Evolutionary conservation across 805 yeast species (phyloP), one percentile per base, ranked within the genome.

Genomic region (Candida andamanensis): DNA sequence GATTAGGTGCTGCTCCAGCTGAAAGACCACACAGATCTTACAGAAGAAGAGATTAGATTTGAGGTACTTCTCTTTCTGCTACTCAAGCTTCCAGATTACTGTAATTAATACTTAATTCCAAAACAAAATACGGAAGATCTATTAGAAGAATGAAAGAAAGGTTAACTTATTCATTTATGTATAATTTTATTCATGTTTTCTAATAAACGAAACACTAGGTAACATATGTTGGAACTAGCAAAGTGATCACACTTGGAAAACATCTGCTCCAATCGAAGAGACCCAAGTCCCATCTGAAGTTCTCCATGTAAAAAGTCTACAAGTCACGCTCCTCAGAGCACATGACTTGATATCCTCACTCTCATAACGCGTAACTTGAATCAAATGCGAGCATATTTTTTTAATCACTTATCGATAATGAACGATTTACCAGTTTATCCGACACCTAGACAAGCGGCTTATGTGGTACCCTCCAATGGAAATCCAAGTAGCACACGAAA

Each of bases 1-100:
- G 90, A 80, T 85, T 89, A 76, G 87, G 82, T 78, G 86, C 81
- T 60, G 80, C 90, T 65, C 85, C 90, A 66, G 87, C 92, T 68
- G 79, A 79, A 69, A 74, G 80, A 67, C 72, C 74, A 65, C 69
- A 75, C 65, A 57, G 45, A 58, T 64, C 54, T 61, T 59, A 49
- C 58, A 62, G 44, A 48, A 51, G 52, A 56, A 62, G 57, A 50
- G 51, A 55, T 48, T n/a, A n/a, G n/a, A n/a, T n/a, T n/a, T n/a
- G n/a, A n/a, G n/a, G n/a, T n/a, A n/a, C n/a, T n/a, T n/a, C n/a
- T n/a, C n/a, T n/a, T n/a, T n/a, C n/a, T n/a, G n/a, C n/a, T n/a
- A n/a, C n/a, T n/a, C n/a, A n/a, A n/a, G n/a, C n/a, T n/a, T n/a
- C n/a, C n/a, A n/a, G n/a, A n/a, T n/a, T n/a, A 33, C 28, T 29